Conservation (phyloP, 2,329 filamentous ascomycete species). For the Gremmenia infestans region DNA sequence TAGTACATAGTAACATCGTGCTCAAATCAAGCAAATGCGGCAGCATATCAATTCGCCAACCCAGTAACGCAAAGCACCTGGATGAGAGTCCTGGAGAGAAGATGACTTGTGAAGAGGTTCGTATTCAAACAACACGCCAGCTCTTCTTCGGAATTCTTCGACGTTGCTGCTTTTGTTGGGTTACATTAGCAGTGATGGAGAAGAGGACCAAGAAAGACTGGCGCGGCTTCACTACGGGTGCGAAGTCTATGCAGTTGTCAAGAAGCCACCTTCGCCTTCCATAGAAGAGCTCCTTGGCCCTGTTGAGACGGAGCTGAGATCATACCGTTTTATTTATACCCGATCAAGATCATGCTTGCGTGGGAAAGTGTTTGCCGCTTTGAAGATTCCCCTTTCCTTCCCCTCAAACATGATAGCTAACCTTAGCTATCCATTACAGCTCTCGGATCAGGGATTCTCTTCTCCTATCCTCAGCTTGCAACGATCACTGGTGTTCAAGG, state of each 20-base stretch:
- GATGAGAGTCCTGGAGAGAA: slow-evolving; percentile 15
- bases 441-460: slow-evolving; percentile 78
- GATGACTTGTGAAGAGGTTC: slow-evolving; percentile 34
- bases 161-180: neutral
- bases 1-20: slow-evolving; percentile 49
- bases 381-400: slow-evolving; percentile 36
- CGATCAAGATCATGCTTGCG: slow-evolving; percentile 99
- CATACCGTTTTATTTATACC: slow-evolving; percentile 74
- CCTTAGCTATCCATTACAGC: slow-evolving; percentile 45
- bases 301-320: slow-evolving; percentile 72
- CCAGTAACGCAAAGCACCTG: slow-evolving; percentile 23
- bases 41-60: slow-evolving; percentile 39
- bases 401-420: slow-evolving; percentile 37
- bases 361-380: slow-evolving; percentile 96
- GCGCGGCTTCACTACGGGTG: slow-evolving; percentile 78
- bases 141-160: slow-evolving; percentile 12
- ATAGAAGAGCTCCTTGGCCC: slow-evolving; percentile 23
- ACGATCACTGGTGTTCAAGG: slow-evolving; percentile 77
- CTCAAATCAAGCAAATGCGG: slow-evolving; percentile 53
- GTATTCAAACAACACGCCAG: slow-evolving; percentile 29
- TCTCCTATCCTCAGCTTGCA: slow-evolving; percentile 75
- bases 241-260: slow-evolving; percentile 50
- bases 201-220: slow-evolving; percentile 7
- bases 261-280: slow-evolving; percentile 48
- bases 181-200: neutral